Percentiles rank a stretch among this genome's conserved stretches.
Evolutionary conservation across 1,284 basidiomycete genomes (phyloP).

Genomic region (Malassezia sympodialis): DNA sequence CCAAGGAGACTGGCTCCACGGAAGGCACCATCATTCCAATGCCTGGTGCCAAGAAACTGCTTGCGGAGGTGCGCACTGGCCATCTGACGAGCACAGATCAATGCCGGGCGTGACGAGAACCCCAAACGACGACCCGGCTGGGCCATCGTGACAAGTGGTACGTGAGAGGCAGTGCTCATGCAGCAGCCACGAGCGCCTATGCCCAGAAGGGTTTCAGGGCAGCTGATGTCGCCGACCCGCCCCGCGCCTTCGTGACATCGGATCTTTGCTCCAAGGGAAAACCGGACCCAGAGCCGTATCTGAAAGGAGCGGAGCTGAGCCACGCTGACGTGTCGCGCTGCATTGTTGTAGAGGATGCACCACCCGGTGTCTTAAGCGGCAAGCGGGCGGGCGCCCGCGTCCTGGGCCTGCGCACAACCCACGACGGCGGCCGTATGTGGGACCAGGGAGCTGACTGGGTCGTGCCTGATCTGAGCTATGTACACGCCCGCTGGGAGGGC

Average conservation of each 20-base stretch:
- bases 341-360: conserved; percentile 46
- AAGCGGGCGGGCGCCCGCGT: conserved; percentile 37
- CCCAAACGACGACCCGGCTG: conserved; percentile 29
- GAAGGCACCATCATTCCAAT: conserved; percentile 38
- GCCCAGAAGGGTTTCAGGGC: conserved; percentile 33
- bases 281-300: conserved; percentile 44
- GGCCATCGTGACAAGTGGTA: conserved; percentile 41
- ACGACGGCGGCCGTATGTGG: conserved; percentile 35
- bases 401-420: conserved; percentile 39
- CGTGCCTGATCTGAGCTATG: conserved; percentile 35
- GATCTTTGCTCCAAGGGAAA: conserved; percentile 39
- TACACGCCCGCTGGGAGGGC: conserved; percentile 31
- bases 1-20: conserved; percentile 18
- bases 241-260: conserved; percentile 36
- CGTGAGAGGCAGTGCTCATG: background rate
- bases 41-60: conserved; percentile 36
- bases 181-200: conserved; percentile 38
- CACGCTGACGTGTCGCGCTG: conserved; percentile 27
- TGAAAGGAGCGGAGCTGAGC: conserved; percentile 29
- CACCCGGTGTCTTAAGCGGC: conserved; percentile 37
- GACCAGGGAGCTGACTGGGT: conserved; percentile 36
- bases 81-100: background rate
- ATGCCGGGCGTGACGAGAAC: conserved; percentile 1
- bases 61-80: conserved; percentile 19
- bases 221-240: conserved; percentile 21